These are phyloP conservation scores for Dalbergia cochinchinensis DNA, from an alignment of 306 rosid species.

Conservation along the genomic window DNA sequence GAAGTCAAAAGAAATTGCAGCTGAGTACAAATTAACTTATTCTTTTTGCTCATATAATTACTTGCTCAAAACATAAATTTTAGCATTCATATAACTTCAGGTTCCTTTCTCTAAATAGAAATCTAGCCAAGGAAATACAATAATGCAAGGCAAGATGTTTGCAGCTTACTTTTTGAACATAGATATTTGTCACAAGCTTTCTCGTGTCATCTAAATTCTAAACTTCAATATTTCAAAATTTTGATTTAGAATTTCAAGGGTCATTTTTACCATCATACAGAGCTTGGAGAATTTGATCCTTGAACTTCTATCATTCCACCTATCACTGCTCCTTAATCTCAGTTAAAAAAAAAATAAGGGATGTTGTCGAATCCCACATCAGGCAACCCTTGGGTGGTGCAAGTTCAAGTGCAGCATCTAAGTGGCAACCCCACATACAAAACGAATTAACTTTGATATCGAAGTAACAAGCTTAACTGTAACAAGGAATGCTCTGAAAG, in stretches of 20 bases:
- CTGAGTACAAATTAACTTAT: background rate
- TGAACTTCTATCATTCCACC: background rate
- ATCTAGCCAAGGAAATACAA: background rate
- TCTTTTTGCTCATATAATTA: background rate
- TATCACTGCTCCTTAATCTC: too few species aligned
- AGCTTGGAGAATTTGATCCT: conserved; percentile 67
- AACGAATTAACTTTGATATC: too few species aligned
- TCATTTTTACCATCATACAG: conserved; percentile 55
- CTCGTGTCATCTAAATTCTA: background rate
- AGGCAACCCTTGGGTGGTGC: too few species aligned
- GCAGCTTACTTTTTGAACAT: conserved; percentile 5
- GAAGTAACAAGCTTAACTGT: too few species aligned
- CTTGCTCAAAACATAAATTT: background rate
- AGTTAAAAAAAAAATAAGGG: too few species aligned
- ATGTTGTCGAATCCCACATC: too few species aligned
- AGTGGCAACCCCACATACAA: too few species aligned
- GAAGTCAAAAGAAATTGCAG: too few species aligned
- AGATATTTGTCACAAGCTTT: conserved; percentile 3
- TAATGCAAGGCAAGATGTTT: background rate
- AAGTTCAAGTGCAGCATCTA: too few species aligned
- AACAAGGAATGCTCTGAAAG: too few species aligned
- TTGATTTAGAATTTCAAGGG: conserved; percentile 64
- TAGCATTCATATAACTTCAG: background rate
- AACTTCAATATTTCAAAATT: conserved; percentile 55
- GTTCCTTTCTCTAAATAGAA: background rate